These are phyloP conservation scores for Ogataea trehalophila DNA, from an alignment of 805 yeast genomes.

Conservation along the genomic window DNA sequence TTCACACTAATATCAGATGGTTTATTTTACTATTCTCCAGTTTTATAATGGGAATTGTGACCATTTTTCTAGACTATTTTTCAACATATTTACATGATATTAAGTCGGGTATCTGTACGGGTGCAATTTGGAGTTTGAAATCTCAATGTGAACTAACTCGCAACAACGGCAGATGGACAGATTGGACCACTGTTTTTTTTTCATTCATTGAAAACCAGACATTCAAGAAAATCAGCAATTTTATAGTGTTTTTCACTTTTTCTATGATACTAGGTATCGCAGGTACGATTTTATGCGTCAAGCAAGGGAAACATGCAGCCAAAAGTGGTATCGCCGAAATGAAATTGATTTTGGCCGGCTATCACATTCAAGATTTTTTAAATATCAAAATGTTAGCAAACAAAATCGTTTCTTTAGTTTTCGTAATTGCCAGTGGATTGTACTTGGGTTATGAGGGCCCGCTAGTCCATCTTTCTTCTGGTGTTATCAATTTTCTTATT, in stretches of 20 bases:
- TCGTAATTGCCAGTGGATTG: constrained; percentile 70
- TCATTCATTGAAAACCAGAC: constrained; percentile 22
- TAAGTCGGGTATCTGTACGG: constrained; percentile 47
- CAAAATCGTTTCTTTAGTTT: constrained; percentile 53
- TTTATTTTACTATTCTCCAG: constrained; percentile 41
- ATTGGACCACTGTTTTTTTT: constrained; percentile 32
- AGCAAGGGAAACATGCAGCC: constrained; percentile 33
- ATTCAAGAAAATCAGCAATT: constrained; percentile 24
- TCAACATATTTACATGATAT: constrained; percentile 49
- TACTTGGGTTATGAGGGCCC: constrained; percentile 91
- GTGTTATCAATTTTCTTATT: constrained; percentile 42
- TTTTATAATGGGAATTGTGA: constrained; percentile 41
- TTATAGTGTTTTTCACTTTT: constrained; percentile 33
- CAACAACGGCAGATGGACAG: constrained; percentile 17
- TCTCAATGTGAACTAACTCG: constrained; percentile 24
- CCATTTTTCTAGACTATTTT: constrained; percentile 45
- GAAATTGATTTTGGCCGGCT: constrained; percentile 63
- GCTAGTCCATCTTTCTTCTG: constrained; percentile 70
- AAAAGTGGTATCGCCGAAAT: constrained; percentile 73
- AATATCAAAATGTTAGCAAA: constrained; percentile 45
- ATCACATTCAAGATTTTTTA: constrained; percentile 49
- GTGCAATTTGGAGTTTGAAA: constrained; percentile 22
- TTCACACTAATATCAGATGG: constrained; percentile 39
- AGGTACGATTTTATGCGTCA: constrained; percentile 30
- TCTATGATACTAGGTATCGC: constrained; percentile 36